phyloP scores from a whole-genome alignment of 371 early-diverging fungal species.

The Apophysomyces variabilis region DNA sequence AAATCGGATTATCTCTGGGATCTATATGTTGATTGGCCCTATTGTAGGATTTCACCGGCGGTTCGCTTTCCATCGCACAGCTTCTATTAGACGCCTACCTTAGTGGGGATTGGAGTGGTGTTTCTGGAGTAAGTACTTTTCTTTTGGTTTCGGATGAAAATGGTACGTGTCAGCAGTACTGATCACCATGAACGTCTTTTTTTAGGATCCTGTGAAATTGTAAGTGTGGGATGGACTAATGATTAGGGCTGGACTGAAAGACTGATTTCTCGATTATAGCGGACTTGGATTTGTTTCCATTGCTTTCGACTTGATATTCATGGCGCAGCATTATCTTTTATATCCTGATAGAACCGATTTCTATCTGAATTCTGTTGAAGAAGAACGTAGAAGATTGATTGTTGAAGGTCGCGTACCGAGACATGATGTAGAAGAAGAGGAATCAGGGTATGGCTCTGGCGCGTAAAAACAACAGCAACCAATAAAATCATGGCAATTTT shows the following conservation, averaged over 20 bases:
- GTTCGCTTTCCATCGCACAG: slow-evolving; percentile 79
- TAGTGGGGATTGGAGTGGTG: slow-evolving; percentile 71
- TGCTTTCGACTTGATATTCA: slow-evolving; percentile 82
- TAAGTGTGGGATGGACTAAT: slow-evolving; percentile 26
- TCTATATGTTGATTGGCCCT: neutral
- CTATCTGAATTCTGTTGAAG: slow-evolving; percentile 45
- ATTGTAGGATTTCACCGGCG: slow-evolving; percentile 85
- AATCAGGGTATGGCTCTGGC: slow-evolving; percentile 8
- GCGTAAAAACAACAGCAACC: neutral
- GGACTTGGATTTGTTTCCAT: slow-evolving; percentile 84
- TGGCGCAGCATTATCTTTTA: slow-evolving; percentile 83
- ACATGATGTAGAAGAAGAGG: slow-evolving; percentile 17
- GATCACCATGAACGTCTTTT: neutral
- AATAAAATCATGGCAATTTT: neutral
- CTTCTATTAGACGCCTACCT: slow-evolving; percentile 76
- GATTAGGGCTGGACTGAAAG: neutral
- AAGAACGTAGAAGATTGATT: slow-evolving; percentile 44
- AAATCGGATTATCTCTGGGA: slow-evolving; percentile 9
- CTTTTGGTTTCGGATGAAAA: neutral
- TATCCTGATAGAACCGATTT: slow-evolving; percentile 60
- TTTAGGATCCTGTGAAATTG: slow-evolving; percentile 59
- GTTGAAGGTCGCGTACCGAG: slow-evolving; percentile 42
- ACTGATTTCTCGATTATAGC: slow-evolving; percentile 24
- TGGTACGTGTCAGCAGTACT: too few species aligned
- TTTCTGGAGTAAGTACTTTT: slow-evolving; percentile 58